phyloP scores from a whole-genome alignment of 202 grass and related monocot species.

The Brachypodium distachyon region DNA sequence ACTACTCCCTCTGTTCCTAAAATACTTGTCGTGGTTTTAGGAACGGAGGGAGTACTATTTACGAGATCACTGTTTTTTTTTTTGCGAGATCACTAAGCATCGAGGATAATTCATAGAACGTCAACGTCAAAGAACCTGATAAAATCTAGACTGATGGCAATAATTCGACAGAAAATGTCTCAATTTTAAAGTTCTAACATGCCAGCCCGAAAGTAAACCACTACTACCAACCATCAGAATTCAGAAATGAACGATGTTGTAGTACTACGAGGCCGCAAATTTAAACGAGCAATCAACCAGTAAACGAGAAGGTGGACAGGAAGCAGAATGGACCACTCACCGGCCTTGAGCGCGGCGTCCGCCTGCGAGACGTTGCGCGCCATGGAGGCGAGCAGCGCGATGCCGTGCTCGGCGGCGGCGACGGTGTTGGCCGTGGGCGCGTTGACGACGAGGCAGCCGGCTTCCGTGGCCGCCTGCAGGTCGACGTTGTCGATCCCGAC shows the following conservation, averaged over 20 bases:
- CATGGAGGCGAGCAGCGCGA: constrained; percentile 84
- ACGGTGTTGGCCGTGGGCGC: constrained; percentile 79
- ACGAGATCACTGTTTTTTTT: no score
- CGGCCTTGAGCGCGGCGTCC: constrained; percentile 66
- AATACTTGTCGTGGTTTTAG: no score
- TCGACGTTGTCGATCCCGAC: constrained; percentile 96
- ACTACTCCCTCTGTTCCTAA: no score
- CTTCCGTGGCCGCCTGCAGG: constrained; percentile 67
- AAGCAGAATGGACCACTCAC: constrained; percentile 18
- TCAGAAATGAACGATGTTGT: background rate
- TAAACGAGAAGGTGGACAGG: background rate
- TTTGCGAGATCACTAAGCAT: background rate
- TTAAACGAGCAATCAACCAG: background rate
- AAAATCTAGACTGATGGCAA: background rate
- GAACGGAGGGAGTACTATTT: no score
- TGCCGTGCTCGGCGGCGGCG: constrained; percentile 82
- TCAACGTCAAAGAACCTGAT: background rate
- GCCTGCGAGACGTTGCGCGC: constrained; percentile 79
- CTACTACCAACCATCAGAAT: no score
- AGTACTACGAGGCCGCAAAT: background rate
- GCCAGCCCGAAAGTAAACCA: background rate
- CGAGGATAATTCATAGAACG: background rate
- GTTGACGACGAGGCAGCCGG: constrained; percentile 79
- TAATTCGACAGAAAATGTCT: background rate
- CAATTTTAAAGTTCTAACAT: background rate